These are phyloP conservation scores for Coniochaeta ligniaria DNA, from an alignment of 2,329 filamentous ascomycete genomes.

Conservation along the genomic window DNA sequence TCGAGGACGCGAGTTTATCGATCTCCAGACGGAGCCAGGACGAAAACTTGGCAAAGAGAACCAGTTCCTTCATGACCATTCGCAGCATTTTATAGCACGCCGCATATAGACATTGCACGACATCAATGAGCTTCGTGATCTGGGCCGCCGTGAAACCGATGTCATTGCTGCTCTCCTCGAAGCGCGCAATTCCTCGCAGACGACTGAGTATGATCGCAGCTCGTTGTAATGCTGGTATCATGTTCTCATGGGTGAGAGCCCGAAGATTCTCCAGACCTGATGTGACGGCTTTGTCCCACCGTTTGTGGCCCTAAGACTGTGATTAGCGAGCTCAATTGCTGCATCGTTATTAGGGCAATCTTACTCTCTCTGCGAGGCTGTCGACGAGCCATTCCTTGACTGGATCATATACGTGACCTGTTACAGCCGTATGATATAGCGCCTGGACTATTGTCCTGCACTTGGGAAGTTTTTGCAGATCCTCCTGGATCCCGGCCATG, in stretches of 20 bases:
- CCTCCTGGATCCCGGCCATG: constrained; percentile 68
- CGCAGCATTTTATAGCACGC: constrained; percentile 67
- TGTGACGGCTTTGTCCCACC: constrained; percentile 85
- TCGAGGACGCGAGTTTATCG: constrained; percentile 62
- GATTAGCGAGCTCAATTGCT: not conserved
- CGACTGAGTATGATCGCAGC: constrained; percentile 75
- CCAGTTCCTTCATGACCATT: constrained; percentile 67
- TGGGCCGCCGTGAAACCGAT: constrained; percentile 60
- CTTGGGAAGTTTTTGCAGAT: constrained; percentile 55
- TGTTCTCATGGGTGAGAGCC: constrained; percentile 74
- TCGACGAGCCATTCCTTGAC: constrained; percentile 87
- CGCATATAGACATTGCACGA: constrained; percentile 67
- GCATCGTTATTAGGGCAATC: constrained; percentile 11
- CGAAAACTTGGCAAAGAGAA: constrained; percentile 72
- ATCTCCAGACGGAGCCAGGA: constrained; percentile 80
- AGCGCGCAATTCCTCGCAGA: constrained; percentile 75
- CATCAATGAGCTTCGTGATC: constrained; percentile 60
- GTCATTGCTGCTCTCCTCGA: constrained; percentile 59
- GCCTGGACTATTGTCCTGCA: constrained; percentile 64
- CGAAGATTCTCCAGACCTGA: constrained; percentile 73
- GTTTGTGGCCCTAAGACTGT: constrained; percentile 66
- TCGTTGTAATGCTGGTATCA: constrained; percentile 81
- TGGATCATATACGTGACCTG: constrained; percentile 68
- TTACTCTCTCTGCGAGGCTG: constrained; percentile 69
- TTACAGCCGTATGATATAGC: constrained; percentile 77